phyloP scores from a whole-genome alignment of 2,329 filamentous ascomycete species.

The Dryadomyces quercivorus region DNA sequence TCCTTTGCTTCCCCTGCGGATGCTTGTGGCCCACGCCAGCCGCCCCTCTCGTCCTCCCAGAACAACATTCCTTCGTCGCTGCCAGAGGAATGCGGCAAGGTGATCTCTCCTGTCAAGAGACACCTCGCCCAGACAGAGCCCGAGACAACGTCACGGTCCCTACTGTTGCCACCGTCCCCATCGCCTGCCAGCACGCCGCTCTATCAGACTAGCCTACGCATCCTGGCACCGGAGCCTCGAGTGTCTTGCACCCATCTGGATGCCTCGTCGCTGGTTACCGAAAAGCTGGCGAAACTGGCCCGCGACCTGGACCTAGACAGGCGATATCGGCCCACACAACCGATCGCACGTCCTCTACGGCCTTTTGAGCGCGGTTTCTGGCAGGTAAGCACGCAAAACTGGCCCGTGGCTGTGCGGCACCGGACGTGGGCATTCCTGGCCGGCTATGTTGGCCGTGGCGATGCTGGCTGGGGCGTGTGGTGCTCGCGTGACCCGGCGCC shows the following conservation, averaged over 20 bases:
- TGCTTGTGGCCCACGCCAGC: not conserved
- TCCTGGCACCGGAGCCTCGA: slow-evolving; percentile 41
- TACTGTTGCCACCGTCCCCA: not conserved
- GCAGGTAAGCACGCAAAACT: slow-evolving; percentile 47
- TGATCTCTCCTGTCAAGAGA: not conserved
- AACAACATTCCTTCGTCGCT: slow-evolving; percentile 9
- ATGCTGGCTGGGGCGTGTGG: slow-evolving; percentile 57
- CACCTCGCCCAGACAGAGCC: not conserved
- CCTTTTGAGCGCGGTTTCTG: slow-evolving; percentile 68
- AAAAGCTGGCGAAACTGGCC: slow-evolving; percentile 38
- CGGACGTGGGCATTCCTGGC: slow-evolving; percentile 51
- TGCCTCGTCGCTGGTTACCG: slow-evolving; percentile 41
- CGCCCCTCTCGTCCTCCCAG: not conserved
- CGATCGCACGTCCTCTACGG: slow-evolving; percentile 31
- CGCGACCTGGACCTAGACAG: slow-evolving; percentile 36
- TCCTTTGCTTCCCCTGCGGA: not conserved
- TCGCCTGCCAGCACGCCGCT: too few relatives aligned
- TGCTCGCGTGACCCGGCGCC: slow-evolving; percentile 33
- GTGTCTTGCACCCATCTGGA: slow-evolving; percentile 30
- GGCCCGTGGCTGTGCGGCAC: slow-evolving; percentile 34
- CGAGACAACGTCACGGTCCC: not conserved
- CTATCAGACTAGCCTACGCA: slow-evolving; percentile 24
- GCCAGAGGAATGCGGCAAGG: slow-evolving; percentile 9
- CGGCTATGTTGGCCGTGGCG: slow-evolving; percentile 44
- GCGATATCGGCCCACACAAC: slow-evolving; percentile 37